Evolutionary conservation across 441 rosid genomes (phyloP).

Genomic region (Mallotus repandus): DNA sequence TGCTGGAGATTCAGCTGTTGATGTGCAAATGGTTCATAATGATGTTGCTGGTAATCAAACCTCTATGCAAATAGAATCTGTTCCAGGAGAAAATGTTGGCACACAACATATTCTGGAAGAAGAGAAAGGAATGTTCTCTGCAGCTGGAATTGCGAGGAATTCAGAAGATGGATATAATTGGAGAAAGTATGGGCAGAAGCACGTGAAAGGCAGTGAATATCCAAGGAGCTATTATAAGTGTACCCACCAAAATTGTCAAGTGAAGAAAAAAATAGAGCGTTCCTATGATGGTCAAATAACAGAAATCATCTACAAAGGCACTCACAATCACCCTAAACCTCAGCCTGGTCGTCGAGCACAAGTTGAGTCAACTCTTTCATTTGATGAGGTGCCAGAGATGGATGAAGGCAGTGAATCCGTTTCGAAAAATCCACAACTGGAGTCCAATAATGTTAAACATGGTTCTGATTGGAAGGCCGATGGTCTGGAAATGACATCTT

Average conservation of each 20-base stretch:
- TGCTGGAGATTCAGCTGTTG: slow-evolving; percentile 26
- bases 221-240: slow-evolving; percentile 75
- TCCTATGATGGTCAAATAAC: slow-evolving; percentile 65
- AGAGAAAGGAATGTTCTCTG: slow-evolving; percentile 28
- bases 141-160: slow-evolving; percentile 35
- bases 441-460: slow-evolving; percentile 32
- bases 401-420: slow-evolving; percentile 1
- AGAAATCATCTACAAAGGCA: slow-evolving; percentile 65
- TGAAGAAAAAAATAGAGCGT: slow-evolving; percentile 61
- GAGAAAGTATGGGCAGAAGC: slow-evolving; percentile 73
- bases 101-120: slow-evolving; percentile 27
- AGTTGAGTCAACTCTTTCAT: slow-evolving; percentile 33
- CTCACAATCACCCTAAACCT: slow-evolving; percentile 58
- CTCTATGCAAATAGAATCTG: slow-evolving; percentile 26
- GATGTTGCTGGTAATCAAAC: slow-evolving; percentile 24
- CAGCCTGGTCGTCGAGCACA: slow-evolving; percentile 42
- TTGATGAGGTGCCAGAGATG: slow-evolving; percentile 18
- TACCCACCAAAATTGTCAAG: slow-evolving; percentile 53
- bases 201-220: slow-evolving; percentile 65
- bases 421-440: slow-evolving; percentile 40
- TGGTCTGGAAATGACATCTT: slow-evolving; percentile 45
- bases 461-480: slow-evolving; percentile 37
- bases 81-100: slow-evolving; percentile 26
- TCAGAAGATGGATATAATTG: slow-evolving; percentile 66
- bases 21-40: slow-evolving; percentile 29